Conservation (phyloP, 2,329 filamentous ascomycete genomes). For the Tolypocladium cylindrosporum region DNA sequence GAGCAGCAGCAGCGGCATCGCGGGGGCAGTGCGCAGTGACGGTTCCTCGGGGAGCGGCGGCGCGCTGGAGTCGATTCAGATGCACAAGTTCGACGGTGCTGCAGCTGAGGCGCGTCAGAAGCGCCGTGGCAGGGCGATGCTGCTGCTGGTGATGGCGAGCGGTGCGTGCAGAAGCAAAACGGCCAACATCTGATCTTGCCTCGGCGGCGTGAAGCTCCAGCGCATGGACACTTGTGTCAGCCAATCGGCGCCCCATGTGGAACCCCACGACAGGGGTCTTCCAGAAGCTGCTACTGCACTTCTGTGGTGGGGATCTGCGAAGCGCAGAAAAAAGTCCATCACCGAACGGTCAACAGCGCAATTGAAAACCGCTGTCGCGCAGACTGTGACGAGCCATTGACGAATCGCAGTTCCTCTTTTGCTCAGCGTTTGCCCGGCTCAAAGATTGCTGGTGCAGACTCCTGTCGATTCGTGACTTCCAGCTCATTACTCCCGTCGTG, state of each 20-base stretch:
- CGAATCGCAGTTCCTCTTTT: background rate
- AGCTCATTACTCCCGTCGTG: background rate
- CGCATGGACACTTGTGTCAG: background rate
- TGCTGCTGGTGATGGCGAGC: background rate
- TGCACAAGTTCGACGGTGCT: background rate
- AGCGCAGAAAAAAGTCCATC: constrained; percentile 10
- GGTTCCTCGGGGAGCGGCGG: background rate
- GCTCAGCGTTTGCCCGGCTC: background rate
- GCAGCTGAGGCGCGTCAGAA: background rate
- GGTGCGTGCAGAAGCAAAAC: background rate
- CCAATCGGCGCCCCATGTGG: constrained; percentile 15
- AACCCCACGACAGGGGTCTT: constrained; percentile 10
- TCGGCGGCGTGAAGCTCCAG: background rate
- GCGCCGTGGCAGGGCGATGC: background rate
- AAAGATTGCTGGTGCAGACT: background rate
- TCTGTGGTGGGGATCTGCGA: background rate
- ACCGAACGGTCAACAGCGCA: background rate
- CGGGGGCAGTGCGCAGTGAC: background rate
- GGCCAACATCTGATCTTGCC: background rate
- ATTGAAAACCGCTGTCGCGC: background rate
- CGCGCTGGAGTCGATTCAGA: background rate
- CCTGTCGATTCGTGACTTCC: background rate
- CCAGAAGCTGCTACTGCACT: background rate
- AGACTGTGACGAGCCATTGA: background rate
- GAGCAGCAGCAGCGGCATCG: constrained; percentile 12